These are phyloP conservation scores for Synchytrium microbalum DNA, from an alignment of 371 early-diverging fungal genomes.

Conservation along the genomic window DNA sequence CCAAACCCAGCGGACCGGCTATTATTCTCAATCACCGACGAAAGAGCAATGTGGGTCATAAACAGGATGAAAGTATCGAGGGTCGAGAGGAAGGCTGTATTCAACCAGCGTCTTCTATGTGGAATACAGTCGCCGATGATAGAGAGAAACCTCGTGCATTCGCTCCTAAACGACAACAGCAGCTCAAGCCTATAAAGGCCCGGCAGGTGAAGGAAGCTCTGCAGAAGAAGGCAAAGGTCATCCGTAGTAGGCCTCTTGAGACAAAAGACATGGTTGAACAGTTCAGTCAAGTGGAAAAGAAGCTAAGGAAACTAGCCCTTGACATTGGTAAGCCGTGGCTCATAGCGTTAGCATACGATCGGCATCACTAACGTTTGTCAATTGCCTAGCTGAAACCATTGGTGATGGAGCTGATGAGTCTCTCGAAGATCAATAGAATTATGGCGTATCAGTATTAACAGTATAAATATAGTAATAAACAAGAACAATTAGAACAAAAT, in stretches of 20 bases:
- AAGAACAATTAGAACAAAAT: too few relatives aligned
- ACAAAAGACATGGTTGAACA: background rate
- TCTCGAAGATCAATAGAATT: too few relatives aligned
- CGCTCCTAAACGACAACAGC: too few relatives aligned
- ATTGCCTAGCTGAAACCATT: background rate
- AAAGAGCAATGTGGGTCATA: background rate
- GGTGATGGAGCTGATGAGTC: background rate
- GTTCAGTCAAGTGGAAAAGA: background rate
- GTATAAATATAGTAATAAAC: too few relatives aligned
- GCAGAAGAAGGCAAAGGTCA: too few relatives aligned
- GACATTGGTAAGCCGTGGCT: background rate
- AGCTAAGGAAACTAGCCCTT: background rate
- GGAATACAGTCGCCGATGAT: too few relatives aligned
- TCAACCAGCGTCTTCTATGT: background rate
- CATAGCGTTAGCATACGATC: too few relatives aligned
- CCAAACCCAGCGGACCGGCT: too few relatives aligned
- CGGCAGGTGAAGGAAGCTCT: too few relatives aligned
- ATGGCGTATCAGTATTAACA: too few relatives aligned
- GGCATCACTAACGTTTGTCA: background rate
- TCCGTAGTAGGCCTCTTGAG: background rate
- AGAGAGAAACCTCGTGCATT: too few relatives aligned
- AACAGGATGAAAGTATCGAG: background rate
- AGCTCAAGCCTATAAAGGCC: too few relatives aligned
- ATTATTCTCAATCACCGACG: background rate
- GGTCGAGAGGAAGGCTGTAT: background rate